These are phyloP conservation scores for Globisporangium spinosum DNA, from an alignment of 352 stramenopile species.

Conservation along the genomic window DNA sequence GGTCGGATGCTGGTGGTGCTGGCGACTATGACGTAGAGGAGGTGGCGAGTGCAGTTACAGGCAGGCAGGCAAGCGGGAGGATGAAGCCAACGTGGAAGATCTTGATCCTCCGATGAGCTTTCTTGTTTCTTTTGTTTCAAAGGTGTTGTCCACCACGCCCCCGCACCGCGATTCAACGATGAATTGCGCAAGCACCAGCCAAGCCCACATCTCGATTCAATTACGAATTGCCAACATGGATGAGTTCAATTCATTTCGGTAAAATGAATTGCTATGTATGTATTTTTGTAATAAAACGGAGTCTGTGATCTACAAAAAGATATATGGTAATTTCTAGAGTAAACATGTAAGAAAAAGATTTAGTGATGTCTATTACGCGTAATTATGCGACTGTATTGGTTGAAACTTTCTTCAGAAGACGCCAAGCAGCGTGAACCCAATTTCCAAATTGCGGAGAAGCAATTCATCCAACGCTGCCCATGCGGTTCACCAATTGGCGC, in stretches of 20 bases:
- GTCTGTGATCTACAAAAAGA: neutral
- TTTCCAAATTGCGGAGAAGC: neutral
- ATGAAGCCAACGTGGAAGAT: neutral
- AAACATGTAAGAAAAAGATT: neutral
- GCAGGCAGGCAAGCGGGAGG: neutral
- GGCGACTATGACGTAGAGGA: neutral
- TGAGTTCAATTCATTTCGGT: neutral
- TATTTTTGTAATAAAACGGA: neutral
- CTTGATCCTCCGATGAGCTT: constrained; percentile 2
- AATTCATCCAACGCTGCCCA: neutral
- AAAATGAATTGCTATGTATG: neutral
- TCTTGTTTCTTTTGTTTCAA: neutral
- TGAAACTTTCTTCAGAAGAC: neutral
- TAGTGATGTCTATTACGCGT: neutral
- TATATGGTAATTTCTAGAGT: neutral
- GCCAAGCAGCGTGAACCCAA: neutral
- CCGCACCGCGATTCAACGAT: constrained; percentile 1
- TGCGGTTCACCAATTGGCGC: neutral
- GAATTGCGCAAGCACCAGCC: neutral
- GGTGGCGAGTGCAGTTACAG: neutral
- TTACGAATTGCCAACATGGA: neutral
- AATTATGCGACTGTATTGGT: neutral
- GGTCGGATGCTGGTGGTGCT: too few relatives aligned
- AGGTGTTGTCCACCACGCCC: neutral
- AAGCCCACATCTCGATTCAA: neutral